Conservation (phyloP, 768 basidiomycete species). For the Lentinula boryana region DNA sequence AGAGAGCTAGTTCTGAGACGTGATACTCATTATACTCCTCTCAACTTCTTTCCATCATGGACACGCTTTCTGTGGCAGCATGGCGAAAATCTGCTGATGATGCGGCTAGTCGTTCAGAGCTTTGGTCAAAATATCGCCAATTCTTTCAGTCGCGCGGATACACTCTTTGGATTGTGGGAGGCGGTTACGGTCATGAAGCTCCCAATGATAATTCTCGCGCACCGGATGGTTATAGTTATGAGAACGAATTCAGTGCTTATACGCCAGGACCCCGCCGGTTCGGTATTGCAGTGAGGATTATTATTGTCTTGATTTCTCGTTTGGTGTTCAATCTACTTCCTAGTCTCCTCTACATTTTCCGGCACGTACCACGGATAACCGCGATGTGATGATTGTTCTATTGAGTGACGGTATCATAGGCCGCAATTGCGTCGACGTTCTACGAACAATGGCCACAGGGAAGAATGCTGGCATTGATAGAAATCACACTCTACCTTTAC, state of each 20-base stretch:
- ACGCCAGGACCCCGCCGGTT: too few species aligned
- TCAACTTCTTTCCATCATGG: too few species aligned
- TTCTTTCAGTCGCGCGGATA: neutral
- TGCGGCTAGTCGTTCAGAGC: neutral
- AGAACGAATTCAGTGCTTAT: too few species aligned
- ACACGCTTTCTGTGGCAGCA: neutral
- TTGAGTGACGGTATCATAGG: neutral
- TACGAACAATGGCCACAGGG: neutral
- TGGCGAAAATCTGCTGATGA: neutral
- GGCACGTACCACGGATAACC: neutral
- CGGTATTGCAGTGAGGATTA: too few species aligned
- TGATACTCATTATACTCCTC: too few species aligned
- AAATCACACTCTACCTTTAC: conserved; percentile 3
- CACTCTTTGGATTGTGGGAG: neutral
- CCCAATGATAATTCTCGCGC: too few species aligned
- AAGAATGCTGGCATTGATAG: neutral
- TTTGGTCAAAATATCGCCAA: neutral
- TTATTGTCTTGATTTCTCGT: too few species aligned
- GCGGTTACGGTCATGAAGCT: neutral
- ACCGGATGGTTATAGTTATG: too few species aligned
- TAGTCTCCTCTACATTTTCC: too few species aligned
- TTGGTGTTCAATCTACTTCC: too few species aligned
- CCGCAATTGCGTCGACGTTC: neutral
- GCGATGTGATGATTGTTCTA: conserved; percentile 1
- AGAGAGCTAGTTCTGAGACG: too few species aligned